phyloP scores from a whole-genome alignment of 768 basidiomycete genomes.

The Melanogaster broomeanus region DNA sequence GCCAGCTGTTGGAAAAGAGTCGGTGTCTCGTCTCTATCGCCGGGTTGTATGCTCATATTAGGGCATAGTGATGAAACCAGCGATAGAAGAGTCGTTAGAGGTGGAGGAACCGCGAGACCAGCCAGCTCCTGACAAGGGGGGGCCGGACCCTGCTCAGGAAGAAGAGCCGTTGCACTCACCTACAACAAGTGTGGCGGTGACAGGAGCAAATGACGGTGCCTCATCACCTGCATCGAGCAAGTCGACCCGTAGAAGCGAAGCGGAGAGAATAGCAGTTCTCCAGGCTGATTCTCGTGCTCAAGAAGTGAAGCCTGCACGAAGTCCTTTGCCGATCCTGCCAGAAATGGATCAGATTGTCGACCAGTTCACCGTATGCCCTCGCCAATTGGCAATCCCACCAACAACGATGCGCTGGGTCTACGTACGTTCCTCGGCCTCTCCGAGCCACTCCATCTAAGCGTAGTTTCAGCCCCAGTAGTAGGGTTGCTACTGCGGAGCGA shows the following conservation, averaged over 20 bases:
- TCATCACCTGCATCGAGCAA: constrained; percentile 16
- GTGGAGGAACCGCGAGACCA: not conserved
- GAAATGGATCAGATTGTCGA: constrained; percentile 60
- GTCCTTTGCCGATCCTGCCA: constrained; percentile 63
- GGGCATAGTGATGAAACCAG: not conserved
- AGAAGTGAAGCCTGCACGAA: constrained; percentile 48
- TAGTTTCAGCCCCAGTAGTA: constrained; percentile 50
- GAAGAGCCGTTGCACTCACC: constrained; percentile 12
- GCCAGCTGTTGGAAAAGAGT: constrained; percentile 26
- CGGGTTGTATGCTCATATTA: constrained; percentile 3
- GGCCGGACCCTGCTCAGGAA: constrained; percentile 14
- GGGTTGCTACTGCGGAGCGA: constrained; percentile 62
- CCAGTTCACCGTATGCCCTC: constrained; percentile 40
- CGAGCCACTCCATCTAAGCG: constrained; percentile 18
- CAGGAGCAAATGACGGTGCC: not conserved
- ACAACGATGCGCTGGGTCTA: constrained; percentile 43
- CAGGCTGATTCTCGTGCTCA: constrained; percentile 54
- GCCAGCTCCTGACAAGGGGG: constrained; percentile 14
- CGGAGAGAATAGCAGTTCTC: constrained; percentile 52
- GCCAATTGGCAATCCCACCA: constrained; percentile 59
- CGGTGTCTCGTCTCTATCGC: constrained; percentile 25
- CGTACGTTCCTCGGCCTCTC: constrained; percentile 32
- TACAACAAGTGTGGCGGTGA: not conserved
- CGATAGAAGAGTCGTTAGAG: not conserved
- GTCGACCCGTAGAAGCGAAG: constrained; percentile 26